Conservation (phyloP, 2,329 filamentous ascomycete genomes). For the Diaporthe caulivora region DNA sequence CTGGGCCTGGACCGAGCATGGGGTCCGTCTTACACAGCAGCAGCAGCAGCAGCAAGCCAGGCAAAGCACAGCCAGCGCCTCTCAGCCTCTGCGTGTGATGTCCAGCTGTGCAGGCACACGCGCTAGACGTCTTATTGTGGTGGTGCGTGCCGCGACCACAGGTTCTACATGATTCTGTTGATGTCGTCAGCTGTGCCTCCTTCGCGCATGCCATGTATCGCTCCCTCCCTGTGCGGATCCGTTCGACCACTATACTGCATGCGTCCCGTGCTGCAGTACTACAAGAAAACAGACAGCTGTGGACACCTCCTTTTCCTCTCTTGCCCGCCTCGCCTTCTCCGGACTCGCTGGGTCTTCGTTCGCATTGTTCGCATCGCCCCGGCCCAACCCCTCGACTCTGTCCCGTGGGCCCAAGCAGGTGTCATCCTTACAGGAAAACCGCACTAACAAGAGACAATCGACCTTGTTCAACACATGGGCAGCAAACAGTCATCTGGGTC, state of each 20-base stretch:
- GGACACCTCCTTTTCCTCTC: neutral
- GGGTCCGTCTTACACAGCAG: constrained; percentile 21
- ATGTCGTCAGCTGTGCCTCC: constrained; percentile 33
- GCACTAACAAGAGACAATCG: constrained; percentile 5
- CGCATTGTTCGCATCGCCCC: constrained; percentile 5
- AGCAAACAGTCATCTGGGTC: constrained; percentile 24
- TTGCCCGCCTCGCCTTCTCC: neutral
- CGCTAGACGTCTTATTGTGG: constrained; percentile 9
- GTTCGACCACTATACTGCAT: neutral
- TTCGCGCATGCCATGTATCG: neutral
- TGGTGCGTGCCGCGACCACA: constrained; percentile 16
- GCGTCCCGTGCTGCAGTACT: neutral
- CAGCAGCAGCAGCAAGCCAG: neutral
- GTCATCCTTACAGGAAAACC: constrained; percentile 20
- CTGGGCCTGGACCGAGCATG: constrained; percentile 23
- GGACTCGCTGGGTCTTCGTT: neutral
- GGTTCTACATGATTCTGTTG: constrained; percentile 37
- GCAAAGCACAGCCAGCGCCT: neutral
- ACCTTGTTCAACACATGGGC: constrained; percentile 28
- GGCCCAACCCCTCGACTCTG: constrained; percentile 6
- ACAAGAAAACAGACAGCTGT: neutral
- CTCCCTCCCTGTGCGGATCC: constrained; percentile 14
- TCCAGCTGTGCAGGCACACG: neutral
- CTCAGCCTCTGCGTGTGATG: constrained; percentile 16
- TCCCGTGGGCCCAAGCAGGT: constrained; percentile 21